These are phyloP conservation scores for Chamaecyparis obtusa DNA, from an alignment of 75 land plant genomes.

Conservation along the genomic window DNA sequence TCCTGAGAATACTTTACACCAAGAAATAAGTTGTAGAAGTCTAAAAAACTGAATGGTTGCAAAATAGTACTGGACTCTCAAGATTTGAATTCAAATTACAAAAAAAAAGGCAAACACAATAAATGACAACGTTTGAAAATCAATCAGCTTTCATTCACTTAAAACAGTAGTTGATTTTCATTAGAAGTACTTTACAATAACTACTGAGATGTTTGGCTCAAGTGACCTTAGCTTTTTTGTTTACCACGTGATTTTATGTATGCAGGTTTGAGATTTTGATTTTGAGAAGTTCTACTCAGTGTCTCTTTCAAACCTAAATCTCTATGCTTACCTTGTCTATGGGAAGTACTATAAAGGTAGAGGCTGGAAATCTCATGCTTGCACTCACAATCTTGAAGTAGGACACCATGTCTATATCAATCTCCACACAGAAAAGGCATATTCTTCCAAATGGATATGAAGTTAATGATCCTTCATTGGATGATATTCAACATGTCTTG, in stretches of 20 bases:
- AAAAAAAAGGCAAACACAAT: not conserved
- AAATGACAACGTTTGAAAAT: not conserved
- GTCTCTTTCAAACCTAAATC: slow-evolving; percentile 92
- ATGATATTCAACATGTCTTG: slow-evolving; percentile 92
- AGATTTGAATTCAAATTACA: not conserved
- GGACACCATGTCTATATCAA: slow-evolving; percentile 97
- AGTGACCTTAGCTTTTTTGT: not conserved
- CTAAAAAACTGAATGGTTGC: too few relatives aligned
- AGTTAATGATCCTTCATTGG: slow-evolving; percentile 91
- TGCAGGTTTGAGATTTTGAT: slow-evolving; percentile 96
- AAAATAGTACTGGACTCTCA: not conserved
- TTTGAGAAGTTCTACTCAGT: slow-evolving; percentile 99
- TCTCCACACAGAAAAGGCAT: slow-evolving; percentile 86
- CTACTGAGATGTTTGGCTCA: not conserved
- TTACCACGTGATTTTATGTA: not conserved
- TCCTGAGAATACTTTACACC: too few relatives aligned
- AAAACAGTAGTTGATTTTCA: not conserved
- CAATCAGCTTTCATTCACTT: not conserved
- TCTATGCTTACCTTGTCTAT: slow-evolving; percentile 98
- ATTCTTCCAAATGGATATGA: slow-evolving; percentile 99
- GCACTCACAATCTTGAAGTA: slow-evolving; percentile 93
- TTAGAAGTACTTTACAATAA: not conserved
- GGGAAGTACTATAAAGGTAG: slow-evolving; percentile 98
- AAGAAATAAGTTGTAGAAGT: too few relatives aligned
- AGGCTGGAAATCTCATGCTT: slow-evolving; percentile 92